Conservation (phyloP, 345 rosid species). For the Pistacia atlantica region DNA sequence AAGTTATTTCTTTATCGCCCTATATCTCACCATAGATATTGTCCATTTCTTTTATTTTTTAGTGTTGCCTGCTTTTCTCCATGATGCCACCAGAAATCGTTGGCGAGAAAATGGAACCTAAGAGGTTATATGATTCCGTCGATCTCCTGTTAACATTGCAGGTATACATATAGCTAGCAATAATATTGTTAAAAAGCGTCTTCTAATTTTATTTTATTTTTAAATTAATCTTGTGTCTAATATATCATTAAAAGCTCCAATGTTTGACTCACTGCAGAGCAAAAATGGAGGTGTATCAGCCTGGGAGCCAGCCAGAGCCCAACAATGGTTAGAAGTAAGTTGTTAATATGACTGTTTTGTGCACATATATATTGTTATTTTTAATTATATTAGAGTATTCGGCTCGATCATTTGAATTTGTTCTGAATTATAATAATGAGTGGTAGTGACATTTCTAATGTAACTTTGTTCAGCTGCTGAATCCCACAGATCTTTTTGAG, state of each 20-base stretch:
- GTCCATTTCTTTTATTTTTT: background rate
- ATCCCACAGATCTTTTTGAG: slow-evolving; percentile 48
- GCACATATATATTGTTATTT: background rate
- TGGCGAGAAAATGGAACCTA: slow-evolving; percentile 42
- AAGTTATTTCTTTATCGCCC: no score
- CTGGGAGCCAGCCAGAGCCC: slow-evolving; percentile 47
- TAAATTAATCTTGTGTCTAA: no score
- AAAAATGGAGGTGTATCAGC: slow-evolving; percentile 51
- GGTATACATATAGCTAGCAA: slow-evolving; percentile 21
- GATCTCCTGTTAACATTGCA: slow-evolving; percentile 31
- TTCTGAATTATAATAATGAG: background rate
- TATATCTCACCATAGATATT: no score
- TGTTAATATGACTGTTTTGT: no score
- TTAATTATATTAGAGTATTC: background rate
- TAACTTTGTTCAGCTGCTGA: slow-evolving; percentile 30
- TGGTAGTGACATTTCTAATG: background rate
- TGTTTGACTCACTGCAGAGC: slow-evolving; percentile 34
- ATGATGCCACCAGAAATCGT: slow-evolving; percentile 52
- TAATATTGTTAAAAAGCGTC: background rate
- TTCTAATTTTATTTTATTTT: no score
- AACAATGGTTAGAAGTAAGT: slow-evolving; percentile 31
- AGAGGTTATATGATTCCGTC: slow-evolving; percentile 35
- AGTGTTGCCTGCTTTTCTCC: slow-evolving; percentile 48
- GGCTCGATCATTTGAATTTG: no score
- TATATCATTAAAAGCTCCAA: no score